Evolutionary conservation across 495 filamentous ascomycete genomes (phyloP).

Genomic region (Pyrenula massariospora): DNA sequence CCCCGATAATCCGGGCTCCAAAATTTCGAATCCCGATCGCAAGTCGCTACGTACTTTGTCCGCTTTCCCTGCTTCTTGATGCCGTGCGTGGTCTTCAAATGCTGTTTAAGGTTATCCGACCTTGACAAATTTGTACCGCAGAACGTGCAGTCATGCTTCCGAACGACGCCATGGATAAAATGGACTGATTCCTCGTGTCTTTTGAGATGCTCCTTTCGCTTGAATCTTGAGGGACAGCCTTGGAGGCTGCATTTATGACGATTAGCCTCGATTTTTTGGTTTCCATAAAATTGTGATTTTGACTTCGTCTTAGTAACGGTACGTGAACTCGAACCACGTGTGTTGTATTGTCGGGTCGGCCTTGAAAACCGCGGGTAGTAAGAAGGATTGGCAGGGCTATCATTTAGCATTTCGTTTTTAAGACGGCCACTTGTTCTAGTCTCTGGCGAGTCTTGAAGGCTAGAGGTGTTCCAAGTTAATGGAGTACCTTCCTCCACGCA

Average conservation of each 20-base stretch:
- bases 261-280: neutral
- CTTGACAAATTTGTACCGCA: conserved; percentile 25
- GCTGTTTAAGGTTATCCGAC: conserved; percentile 37
- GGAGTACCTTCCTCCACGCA: neutral
- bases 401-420: neutral
- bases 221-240: conserved; percentile 20
- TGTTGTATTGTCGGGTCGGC: too few relatives aligned
- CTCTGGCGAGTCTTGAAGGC: neutral
- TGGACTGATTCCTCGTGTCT: conserved; percentile 47
- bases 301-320: neutral
- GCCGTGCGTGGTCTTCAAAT: conserved; percentile 34
- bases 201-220: conserved; percentile 53
- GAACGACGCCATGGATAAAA: conserved; percentile 38
- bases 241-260: neutral
- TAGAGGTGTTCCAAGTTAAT: neutral
- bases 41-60: conserved; percentile 34
- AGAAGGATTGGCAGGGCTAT: too few relatives aligned
- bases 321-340: neutral
- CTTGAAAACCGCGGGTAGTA: too few relatives aligned
- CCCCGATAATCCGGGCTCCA: conserved; percentile 35
- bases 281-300: neutral
- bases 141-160: conserved; percentile 29
- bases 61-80: conserved; percentile 32
- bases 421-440: neutral
- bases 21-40: conserved; percentile 31